Conservation (phyloP, 2,329 filamentous ascomycete genomes). For the Tolypocladium tropicale region DNA sequence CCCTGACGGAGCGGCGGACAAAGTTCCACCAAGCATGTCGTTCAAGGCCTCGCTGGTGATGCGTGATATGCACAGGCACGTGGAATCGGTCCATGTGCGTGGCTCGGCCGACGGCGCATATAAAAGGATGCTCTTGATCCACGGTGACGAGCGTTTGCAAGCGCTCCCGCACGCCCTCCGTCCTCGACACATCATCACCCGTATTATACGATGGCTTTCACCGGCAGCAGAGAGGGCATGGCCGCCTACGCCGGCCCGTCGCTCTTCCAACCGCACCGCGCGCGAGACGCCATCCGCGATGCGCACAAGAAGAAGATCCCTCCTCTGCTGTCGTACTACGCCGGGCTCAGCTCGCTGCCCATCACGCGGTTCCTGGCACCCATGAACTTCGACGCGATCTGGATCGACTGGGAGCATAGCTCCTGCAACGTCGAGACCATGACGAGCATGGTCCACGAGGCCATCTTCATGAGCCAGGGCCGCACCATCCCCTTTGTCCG, state of each 20-base stretch:
- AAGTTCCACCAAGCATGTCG: no score
- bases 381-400: slow-evolving; percentile 31
- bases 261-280: slow-evolving; percentile 34
- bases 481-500: slow-evolving; percentile 33
- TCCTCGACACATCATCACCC: neutral
- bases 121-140: neutral
- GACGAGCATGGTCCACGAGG: slow-evolving; percentile 36
- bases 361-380: slow-evolving; percentile 29
- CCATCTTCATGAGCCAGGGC: slow-evolving; percentile 34
- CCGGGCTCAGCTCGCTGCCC: slow-evolving; percentile 27
- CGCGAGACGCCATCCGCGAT: slow-evolving; percentile 33
- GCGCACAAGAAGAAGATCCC: slow-evolving; percentile 34
- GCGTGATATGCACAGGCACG: neutral
- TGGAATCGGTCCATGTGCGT: neutral
- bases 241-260: slow-evolving; percentile 30
- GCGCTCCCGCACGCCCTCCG: neutral
- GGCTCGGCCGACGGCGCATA: neutral
- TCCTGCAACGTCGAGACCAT: slow-evolving; percentile 37
- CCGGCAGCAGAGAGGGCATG: slow-evolving; percentile 21
- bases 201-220: neutral
- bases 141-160: neutral
- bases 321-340: slow-evolving; percentile 30
- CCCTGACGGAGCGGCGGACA: neutral
- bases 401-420: slow-evolving; percentile 39
- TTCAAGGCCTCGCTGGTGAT: neutral